Base-by-base conservation (phyloP, 1,284 basidiomycete species). In the Trichosporon asahii region DNA sequence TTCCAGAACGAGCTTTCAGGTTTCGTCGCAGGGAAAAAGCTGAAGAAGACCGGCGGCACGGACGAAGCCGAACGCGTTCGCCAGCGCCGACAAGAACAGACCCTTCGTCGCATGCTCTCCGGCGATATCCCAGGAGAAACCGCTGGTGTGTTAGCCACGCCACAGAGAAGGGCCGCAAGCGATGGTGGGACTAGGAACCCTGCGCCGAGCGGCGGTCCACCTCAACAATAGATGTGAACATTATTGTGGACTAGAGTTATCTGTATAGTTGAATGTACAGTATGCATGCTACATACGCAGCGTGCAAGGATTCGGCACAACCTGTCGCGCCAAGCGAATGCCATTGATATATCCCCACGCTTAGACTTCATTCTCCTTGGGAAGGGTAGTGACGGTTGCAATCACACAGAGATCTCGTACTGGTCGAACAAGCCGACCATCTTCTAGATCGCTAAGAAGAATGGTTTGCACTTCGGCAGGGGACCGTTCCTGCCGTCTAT, bases 41-140 rank as follows among this genome's bases (percentile, higher is more conserved):
- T 98, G 80, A 92, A 90, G 86, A 91, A 94, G 91, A 98, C 94
- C 23, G 95, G 95, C 61, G 95, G 95, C 6, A 90, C 93, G 25
- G 94, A 96, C 81, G 95, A 97, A 85, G 88, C 86, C 15, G 95
- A 97, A 83, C 86, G 95, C 63, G 87, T 94, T 75, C 85, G 94
- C 74, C 91, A 93, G 85, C 88, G 89, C 79, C 86, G 89, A 79
- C 93, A 91, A 78, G 94, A 95, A 66, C 84, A 89, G 83, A 90
- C 91, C 23, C 84, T 98, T 71, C 93, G 90, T 84, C 91, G 91
- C 35, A 95, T 97, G 92, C 94, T 94, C 79, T 73, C 72, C 18
- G 77, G 76, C 3, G 78, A 75, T 27, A 64, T 65, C 66, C 65
- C 73, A 21, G 69, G 66, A 31, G 55, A 53, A 37, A 37, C 53